Evolutionary conservation across 441 rosid genomes (phyloP).

Genomic region (Corymbia calophylla): DNA sequence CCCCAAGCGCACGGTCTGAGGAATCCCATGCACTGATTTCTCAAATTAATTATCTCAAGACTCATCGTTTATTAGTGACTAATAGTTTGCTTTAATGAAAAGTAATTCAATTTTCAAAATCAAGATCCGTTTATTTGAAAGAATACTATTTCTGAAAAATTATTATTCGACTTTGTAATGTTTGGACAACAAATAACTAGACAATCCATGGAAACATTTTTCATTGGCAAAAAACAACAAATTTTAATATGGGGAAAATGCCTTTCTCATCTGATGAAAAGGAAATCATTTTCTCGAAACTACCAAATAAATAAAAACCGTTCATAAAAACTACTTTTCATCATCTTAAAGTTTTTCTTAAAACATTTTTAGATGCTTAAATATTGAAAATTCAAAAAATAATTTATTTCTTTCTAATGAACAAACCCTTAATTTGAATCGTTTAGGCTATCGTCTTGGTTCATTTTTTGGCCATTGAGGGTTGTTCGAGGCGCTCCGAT

Average conservation of each 20-base stretch:
- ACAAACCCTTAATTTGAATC: background rate
- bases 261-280: background rate
- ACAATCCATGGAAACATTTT: background rate
- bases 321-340: too few relatives aligned
- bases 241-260: rapidly evolving
- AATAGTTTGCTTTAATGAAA: background rate
- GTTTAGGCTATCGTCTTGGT: background rate
- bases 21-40: background rate
- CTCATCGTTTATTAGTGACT: background rate
- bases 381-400: background rate
- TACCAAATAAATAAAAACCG: background rate
- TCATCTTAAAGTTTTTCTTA: background rate
- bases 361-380: background rate
- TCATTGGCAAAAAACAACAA: background rate
- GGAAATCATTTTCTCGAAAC: background rate
- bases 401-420: too few relatives aligned
- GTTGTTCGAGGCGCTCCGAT: background rate
- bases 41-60: background rate
- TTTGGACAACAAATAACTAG: background rate
- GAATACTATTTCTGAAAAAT: too few relatives aligned
- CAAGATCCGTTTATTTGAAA: too few relatives aligned
- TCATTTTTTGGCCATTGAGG: background rate
- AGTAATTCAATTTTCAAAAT: background rate
- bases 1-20: background rate
- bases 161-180: too few relatives aligned